Evolutionary conservation across 345 rosid species (phyloP).

Genomic region (Microcos paniculata): DNA sequence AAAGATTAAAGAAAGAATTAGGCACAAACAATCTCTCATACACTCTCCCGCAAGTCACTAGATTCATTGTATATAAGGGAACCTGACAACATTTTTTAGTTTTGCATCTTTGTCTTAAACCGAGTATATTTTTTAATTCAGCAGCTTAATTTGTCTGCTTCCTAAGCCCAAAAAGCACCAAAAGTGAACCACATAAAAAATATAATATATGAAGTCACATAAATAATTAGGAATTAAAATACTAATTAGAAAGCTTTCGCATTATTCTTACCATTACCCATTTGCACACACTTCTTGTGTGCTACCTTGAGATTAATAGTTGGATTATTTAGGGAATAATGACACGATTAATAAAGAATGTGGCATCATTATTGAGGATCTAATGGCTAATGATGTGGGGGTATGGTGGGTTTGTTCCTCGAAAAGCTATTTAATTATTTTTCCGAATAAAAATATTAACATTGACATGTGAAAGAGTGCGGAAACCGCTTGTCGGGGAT

Average conservation of each 20-base stretch:
- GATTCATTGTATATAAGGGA: slow-evolving; percentile 41
- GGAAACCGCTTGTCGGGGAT: slow-evolving; percentile 28
- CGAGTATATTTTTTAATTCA: slow-evolving; percentile 12
- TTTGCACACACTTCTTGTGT: slow-evolving; percentile 13
- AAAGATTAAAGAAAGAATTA: background rate
- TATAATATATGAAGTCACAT: slow-evolving; percentile 3
- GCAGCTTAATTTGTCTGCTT: slow-evolving; percentile 38
- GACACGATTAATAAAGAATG: slow-evolving; percentile 13
- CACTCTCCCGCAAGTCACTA: slow-evolving; percentile 13
- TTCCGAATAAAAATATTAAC: background rate
- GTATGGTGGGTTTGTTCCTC: background rate
- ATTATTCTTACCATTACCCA: slow-evolving; percentile 4
- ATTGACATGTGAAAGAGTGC: slow-evolving; percentile 22
- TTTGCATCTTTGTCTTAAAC: background rate
- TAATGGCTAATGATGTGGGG: background rate
- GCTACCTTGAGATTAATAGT: slow-evolving; percentile 15
- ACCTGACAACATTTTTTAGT: background rate
- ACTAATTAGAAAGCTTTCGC: background rate
- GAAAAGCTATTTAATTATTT: background rate
- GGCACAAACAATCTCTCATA: slow-evolving; percentile 1
- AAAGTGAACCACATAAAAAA: no score
- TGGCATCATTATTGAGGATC: slow-evolving; percentile 17
- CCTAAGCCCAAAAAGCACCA: background rate
- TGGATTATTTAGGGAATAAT: slow-evolving; percentile 33
- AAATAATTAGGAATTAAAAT: background rate